A percentile compares a stretch with the other conserved stretches of the same genome.
These are phyloP conservation scores for Lizonia empirigonia DNA, from an alignment of 2,329 filamentous ascomycete genomes.

Conservation along the genomic window DNA sequence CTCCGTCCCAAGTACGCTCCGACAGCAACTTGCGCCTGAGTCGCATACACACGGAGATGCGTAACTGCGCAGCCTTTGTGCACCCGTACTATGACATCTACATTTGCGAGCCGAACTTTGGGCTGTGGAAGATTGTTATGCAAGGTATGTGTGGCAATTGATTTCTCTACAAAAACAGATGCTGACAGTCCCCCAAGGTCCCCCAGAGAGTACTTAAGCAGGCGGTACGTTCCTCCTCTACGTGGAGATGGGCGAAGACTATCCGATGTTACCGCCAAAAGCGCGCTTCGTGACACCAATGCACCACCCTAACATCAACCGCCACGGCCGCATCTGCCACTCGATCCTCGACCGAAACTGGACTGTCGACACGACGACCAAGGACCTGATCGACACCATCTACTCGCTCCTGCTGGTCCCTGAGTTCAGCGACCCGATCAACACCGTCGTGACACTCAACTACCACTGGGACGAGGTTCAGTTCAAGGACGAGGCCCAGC, in stretches of 20 bases:
- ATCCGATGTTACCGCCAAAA: neutral
- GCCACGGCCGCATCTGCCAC: conserved; percentile 48
- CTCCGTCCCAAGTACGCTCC: neutral
- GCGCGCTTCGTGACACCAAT: neutral
- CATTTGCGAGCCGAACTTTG: conserved; percentile 48
- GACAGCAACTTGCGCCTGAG: conserved; percentile 29
- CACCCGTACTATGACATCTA: conserved; percentile 49
- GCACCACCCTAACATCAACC: conserved; percentile 47
- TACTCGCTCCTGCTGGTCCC: conserved; percentile 44
- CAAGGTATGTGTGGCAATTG: conserved; percentile 22
- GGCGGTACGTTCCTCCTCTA: conserved; percentile 22
- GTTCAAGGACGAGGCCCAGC: conserved; percentile 38
- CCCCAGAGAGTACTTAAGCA: neutral
- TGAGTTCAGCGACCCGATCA: conserved; percentile 38
- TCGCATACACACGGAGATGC: conserved; percentile 43
- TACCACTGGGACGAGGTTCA: conserved; percentile 43
- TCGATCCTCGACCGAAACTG: conserved; percentile 45
- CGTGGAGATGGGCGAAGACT: neutral
- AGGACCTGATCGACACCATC: conserved; percentile 42
- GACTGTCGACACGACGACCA: conserved; percentile 43
- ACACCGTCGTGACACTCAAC: conserved; percentile 40
- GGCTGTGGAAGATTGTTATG: conserved; percentile 51
- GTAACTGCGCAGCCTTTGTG: conserved; percentile 33
- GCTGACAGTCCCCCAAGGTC: neutral
- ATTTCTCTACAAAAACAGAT: neutral